Base-by-base conservation (phyloP, 2,329 filamentous ascomycete species). In the Colletotrichum sp. region DNA sequence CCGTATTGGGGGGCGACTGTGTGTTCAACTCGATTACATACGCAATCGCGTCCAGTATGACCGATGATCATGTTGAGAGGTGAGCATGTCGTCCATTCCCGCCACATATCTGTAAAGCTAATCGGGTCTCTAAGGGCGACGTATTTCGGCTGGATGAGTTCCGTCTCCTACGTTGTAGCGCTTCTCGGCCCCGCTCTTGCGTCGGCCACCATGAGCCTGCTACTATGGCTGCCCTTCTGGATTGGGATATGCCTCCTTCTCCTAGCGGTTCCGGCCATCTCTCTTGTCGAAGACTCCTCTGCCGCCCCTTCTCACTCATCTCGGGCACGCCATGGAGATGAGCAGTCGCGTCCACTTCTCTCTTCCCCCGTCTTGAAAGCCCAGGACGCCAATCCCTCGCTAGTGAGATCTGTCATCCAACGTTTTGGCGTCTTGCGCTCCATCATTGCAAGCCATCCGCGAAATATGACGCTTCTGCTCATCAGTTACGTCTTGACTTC, bases 11-110 rank as follows among this genome's bases (percentile, higher is more conserved):
- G 2, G 88, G 88, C 16, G 88, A 89, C 75, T 89, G 88, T 30
- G 87, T 89, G 16, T 87, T 90, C 79, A 89, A 88, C 74, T 89
- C 88, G 24, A 85, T 89, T 57, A 84, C 86, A 4, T 89, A 89
- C 67, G 81, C 86, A 2, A 83, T 89, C 7, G 87, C 87, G 0
- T 86, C 88, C 1, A 82, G 83, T 2, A 79, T 88, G 26, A 87
- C 87, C 0, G 85, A 88, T 7, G 87, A 89, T 66, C 82, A 84
- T 60, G 84, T 87, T 8, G 81, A 85, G 82, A 62, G 75, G 75
- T 76, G 10, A 67, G 66, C 28, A 12, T 6, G 84, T 72, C 52
- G 81, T 72, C 39, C 26, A 55, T 26, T 44, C 15, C 12, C 26
- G 3, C 18, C 12, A 24, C 8, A 10, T 21, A 55, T 6, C 1